Evolutionary conservation across 352 stramenopile genomes (phyloP).

Genomic region (Globisporangium orthogonon): DNA sequence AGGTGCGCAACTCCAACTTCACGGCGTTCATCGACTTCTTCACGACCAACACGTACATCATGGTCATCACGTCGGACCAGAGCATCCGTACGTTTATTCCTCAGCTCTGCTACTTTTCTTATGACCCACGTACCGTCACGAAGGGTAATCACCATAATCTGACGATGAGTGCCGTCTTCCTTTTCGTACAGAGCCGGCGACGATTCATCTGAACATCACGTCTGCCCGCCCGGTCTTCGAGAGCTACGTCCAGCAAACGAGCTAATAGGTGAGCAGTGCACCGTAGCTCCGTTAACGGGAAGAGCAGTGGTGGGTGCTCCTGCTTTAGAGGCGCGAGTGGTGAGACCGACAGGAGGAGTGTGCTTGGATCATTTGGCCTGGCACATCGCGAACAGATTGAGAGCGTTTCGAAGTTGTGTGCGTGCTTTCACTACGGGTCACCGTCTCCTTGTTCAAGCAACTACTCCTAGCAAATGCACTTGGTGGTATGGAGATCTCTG

Average conservation of each 20-base stretch:
- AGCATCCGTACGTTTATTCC: conserved; percentile 82
- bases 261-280: conserved; percentile 23
- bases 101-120: too few relatives aligned
- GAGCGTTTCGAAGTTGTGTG: too few relatives aligned
- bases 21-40: conserved; percentile 98
- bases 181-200: conserved; percentile 78
- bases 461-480: neutral
- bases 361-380: too few relatives aligned
- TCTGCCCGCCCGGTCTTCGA: conserved; percentile 94
- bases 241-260: conserved; percentile 93
- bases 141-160: neutral
- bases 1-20: conserved; percentile 97
- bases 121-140: too few relatives aligned
- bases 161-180: neutral
- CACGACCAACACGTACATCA: conserved; percentile 98
- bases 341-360: too few relatives aligned
- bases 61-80: conserved; percentile 96
- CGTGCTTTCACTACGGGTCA: too few relatives aligned
- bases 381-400: too few relatives aligned
- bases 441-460: neutral
- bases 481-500: neutral
- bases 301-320: neutral
- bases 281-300: too few relatives aligned
- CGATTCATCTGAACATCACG: conserved; percentile 96
- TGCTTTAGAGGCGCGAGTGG: neutral